Evolutionary conservation across 169 alveolate genomes (phyloP).

Genomic region (Eimeria maxima): DNA sequence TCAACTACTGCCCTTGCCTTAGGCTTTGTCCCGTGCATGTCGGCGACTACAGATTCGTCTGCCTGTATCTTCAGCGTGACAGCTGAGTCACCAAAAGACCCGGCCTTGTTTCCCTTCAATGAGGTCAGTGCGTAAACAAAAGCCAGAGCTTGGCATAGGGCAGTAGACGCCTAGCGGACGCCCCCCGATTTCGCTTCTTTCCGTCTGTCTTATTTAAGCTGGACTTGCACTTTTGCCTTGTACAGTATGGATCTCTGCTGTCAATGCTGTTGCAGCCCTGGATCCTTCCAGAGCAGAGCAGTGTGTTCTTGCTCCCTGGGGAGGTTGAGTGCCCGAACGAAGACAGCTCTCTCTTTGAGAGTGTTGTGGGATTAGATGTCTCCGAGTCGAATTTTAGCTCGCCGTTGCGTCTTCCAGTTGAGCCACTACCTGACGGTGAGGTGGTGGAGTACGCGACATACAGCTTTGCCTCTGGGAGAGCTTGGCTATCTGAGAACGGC

Average conservation of each 20-base stretch:
- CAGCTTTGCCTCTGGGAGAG: constrained; percentile 1
- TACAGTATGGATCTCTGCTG: neutral
- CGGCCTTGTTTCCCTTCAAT: constrained; percentile 17
- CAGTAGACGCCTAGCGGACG: neutral
- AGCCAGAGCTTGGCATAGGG: neutral
- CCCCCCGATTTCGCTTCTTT: neutral
- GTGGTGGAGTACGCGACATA: neutral
- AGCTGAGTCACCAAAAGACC: neutral
- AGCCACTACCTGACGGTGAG: neutral
- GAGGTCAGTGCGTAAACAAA: constrained; percentile 33
- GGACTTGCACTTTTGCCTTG: neutral
- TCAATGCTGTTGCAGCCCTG: constrained; percentile 20
- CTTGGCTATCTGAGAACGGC: constrained; percentile 62
- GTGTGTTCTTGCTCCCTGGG: constrained; percentile 68
- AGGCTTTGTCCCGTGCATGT: constrained; percentile 74
- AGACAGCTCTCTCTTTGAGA: neutral
- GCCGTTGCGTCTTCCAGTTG: constrained; percentile 26
- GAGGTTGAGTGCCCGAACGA: constrained; percentile 47
- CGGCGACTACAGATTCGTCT: neutral
- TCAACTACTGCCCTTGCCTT: constrained; percentile 13
- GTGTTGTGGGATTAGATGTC: neutral
- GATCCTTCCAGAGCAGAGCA: constrained; percentile 33
- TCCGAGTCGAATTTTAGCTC: neutral
- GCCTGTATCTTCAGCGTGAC: constrained; percentile 57
- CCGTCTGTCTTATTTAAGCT: neutral